Evolutionary conservation across 2,329 filamentous ascomycete genomes (phyloP).

Genomic region (Fusarium pseudonygamai): DNA sequence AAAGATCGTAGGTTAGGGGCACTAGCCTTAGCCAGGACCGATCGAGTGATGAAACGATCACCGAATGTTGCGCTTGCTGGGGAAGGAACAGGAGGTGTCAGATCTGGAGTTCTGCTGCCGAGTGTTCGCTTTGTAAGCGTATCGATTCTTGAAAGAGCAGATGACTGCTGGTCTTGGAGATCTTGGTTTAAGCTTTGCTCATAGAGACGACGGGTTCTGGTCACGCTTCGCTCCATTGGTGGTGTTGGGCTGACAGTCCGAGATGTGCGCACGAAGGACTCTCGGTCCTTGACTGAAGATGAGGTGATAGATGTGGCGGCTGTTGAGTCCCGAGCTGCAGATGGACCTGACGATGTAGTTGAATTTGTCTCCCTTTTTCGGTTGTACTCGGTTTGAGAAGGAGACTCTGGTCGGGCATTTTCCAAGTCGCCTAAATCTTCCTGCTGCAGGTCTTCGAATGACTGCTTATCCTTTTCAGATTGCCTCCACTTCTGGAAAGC

Average conservation of each 20-base stretch:
- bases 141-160: conserved; percentile 81
- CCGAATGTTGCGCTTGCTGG: conserved; percentile 54
- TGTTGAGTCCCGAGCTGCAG: conserved; percentile 79
- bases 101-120: conserved; percentile 61
- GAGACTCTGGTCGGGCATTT: conserved; percentile 53
- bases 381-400: conserved; percentile 70
- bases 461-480: conserved; percentile 63
- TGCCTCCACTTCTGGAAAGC: conserved; percentile 81
- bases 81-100: conserved; percentile 56
- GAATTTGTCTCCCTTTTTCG: conserved; percentile 87
- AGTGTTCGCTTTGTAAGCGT: conserved; percentile 72
- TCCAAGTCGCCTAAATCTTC: conserved; percentile 35
- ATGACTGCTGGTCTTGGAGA: conserved; percentile 81
- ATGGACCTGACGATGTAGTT: conserved; percentile 76
- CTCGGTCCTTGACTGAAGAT: conserved; percentile 61
- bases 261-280: conserved; percentile 52
- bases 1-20: conserved; percentile 73
- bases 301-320: conserved; percentile 82
- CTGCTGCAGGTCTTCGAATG: conserved; percentile 48
- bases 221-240: conserved; percentile 70
- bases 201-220: conserved; percentile 80
- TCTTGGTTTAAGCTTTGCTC: conserved; percentile 84
- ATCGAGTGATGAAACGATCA: conserved; percentile 59
- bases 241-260: conserved; percentile 51
- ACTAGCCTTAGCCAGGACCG: conserved; percentile 66